Conservation (phyloP, 345 rosid species). For the Schrenkiella parvula region DNA sequence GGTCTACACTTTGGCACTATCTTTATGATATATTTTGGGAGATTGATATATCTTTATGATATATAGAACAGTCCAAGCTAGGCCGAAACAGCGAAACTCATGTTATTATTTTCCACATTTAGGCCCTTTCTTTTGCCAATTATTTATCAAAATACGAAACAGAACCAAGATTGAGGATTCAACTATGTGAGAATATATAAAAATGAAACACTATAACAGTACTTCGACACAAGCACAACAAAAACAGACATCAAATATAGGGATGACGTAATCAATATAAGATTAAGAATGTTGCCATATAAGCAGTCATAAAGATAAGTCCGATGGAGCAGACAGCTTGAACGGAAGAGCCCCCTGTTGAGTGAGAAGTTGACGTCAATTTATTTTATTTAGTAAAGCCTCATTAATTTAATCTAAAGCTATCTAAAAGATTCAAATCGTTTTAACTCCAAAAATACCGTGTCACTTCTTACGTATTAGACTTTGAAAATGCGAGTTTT, state of each 20-base stretch:
- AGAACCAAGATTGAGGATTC: not conserved
- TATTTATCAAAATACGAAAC: not conserved
- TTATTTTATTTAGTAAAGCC: not conserved
- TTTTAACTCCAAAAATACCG: not conserved
- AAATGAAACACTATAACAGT: not conserved
- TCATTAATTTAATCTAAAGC: not conserved
- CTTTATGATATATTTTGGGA: not conserved
- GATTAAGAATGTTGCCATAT: slow-evolving; percentile 12
- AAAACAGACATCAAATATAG: not conserved
- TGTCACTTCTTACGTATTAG: not conserved
- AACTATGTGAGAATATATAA: not conserved
- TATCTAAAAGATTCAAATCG: not conserved
- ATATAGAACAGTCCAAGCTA: too few species aligned
- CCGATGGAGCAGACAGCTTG: slow-evolving; percentile 6
- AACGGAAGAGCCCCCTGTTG: slow-evolving; percentile 17
- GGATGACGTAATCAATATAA: slow-evolving; percentile 1
- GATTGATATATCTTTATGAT: not conserved
- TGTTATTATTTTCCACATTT: not conserved
- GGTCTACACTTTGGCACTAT: not conserved
- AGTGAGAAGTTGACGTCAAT: not conserved
- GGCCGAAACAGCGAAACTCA: not conserved
- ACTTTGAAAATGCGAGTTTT: not conserved
- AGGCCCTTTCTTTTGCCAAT: not conserved
- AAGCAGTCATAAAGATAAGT: slow-evolving; percentile 12
- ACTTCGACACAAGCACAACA: not conserved